Base-by-base conservation (phyloP, 1,284 basidiomycete genomes). In the Puccinia horiana region DNA sequence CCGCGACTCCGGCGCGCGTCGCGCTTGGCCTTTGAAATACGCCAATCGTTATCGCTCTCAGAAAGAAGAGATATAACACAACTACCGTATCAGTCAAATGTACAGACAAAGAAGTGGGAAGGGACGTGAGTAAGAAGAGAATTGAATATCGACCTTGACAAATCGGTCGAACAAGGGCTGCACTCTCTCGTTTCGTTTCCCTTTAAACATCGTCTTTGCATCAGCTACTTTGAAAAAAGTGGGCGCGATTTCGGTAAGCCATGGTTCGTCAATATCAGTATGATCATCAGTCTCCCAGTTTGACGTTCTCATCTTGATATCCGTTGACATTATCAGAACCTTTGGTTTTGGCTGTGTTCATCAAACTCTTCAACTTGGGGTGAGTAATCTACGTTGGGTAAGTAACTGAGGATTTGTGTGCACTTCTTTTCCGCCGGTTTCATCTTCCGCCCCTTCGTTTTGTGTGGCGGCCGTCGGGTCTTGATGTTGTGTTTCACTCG, bases 181-280 rank as follows among this genome's bases (percentile, higher is more conserved):
- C 84, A 98, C 96, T 91, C 96, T 98, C 89, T 99, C 96, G 87
- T 95, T 92, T 87, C 92, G 92, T 90, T 99, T 99, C 85, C 96
- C 91, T 88, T 98, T 98, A 85, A 93, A 96, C 88, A 99, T 96
- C 88, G 95, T 95, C 88, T 95, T 93, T 75, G 91, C 92, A 87
- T 98, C 96, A 1, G 96, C 95, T 65, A 97, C 93, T 87, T 93
- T 93, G 92, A 99, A 99, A 90, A 98, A 98, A 82, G 94, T 93
- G 11, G 96, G 96, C 16, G 97, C 96, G 32, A 98, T 96, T 86
- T 99, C 96, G 9, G 96, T 94, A 20, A 99, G 91, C 97, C 97
- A 99, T 88, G n/a, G n/a, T n/a, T n/a, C n/a, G n/a, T n/a, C n/a
- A n/a, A n/a, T n/a, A n/a, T n/a, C n/a, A n/a, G n/a, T n/a, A n/a